Percentiles rank a stretch among this genome's conserved stretches.
phyloP scores from a whole-genome alignment of 441 rosid genomes.

The Euphorbia schlechtendalii region DNA sequence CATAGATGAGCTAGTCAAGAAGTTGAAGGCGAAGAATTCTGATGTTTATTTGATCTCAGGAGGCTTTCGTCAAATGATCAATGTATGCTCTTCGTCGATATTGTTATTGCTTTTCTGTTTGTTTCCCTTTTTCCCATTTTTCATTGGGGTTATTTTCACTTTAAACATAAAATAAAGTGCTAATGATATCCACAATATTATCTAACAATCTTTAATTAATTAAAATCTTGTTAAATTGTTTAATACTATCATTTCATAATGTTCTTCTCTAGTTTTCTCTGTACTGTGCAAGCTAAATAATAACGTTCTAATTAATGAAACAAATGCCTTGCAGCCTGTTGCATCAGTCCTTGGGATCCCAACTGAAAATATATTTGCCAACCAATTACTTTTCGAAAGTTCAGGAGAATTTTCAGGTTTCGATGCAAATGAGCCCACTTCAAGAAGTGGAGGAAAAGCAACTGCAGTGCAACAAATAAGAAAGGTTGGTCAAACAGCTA shows the following conservation, averaged over 20 bases:
- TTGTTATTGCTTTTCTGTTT: constrained; percentile 10
- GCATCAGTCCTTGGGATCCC: constrained; percentile 87
- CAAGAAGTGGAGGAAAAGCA: constrained; percentile 97
- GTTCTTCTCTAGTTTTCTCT: no score
- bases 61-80: constrained; percentile 97
- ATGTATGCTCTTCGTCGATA: constrained; percentile 37
- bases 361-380: constrained; percentile 75
- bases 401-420: constrained; percentile 80
- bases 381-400: constrained; percentile 63
- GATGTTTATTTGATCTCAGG: constrained; percentile 85
- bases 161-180: no score
- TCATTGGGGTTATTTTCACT: no score
- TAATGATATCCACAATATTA: no score
- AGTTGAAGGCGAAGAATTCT: constrained; percentile 57
- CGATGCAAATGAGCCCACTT: constrained; percentile 84
- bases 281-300: no score
- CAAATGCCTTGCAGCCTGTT: constrained; percentile 55
- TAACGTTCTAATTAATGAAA: no score
- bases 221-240: not conserved
- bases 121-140: constrained; percentile 3
- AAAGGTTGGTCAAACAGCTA: constrained; percentile 40
- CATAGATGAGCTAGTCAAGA: constrained; percentile 70
- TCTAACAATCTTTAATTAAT: not conserved
- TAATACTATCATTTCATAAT: not conserved
- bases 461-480: constrained; percentile 82